Percentiles rank a stretch among this genome's conserved stretches.
Evolutionary conservation across 257 asterid genomes (phyloP).

Genomic region (Mentha longifolia): DNA sequence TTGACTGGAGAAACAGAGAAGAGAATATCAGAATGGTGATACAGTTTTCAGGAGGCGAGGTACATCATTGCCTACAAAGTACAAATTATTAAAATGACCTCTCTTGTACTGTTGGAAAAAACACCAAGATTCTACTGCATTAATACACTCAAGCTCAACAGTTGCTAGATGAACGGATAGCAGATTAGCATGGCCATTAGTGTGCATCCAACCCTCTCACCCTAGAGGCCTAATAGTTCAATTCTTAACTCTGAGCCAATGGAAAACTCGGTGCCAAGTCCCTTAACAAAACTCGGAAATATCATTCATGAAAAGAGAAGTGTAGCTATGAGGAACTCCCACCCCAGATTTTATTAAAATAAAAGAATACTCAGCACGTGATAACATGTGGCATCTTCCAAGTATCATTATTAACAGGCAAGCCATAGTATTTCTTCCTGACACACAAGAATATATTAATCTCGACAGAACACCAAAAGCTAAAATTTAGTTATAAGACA

Average conservation of each 20-base stretch:
- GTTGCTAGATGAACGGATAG: conserved; percentile 12
- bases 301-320: not conserved
- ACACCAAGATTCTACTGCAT: not conserved
- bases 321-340: not conserved
- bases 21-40: conserved; percentile 29
- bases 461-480: conserved; percentile 10
- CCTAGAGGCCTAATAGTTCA: not conserved
- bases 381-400: not conserved
- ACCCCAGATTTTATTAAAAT: not conserved
- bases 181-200: not conserved
- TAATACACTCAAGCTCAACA: not conserved
- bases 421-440: not conserved
- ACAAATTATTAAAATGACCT: not conserved
- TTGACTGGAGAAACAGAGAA: conserved; percentile 58
- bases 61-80: not conserved
- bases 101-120: not conserved
- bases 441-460: conserved; percentile 9
- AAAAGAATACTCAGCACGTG: not conserved
- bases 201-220: not conserved
- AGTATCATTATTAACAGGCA: not conserved
- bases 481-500: conserved; percentile 24
- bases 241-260: not conserved
- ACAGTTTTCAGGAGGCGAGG: conserved; percentile 5
- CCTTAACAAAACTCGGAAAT: not conserved
- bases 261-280: not conserved